A percentile compares a stretch with the other conserved stretches of the same genome.
Evolutionary conservation across 2,329 filamentous ascomycete genomes (phyloP).

Genomic region (Karstenula rhodostoma): DNA sequence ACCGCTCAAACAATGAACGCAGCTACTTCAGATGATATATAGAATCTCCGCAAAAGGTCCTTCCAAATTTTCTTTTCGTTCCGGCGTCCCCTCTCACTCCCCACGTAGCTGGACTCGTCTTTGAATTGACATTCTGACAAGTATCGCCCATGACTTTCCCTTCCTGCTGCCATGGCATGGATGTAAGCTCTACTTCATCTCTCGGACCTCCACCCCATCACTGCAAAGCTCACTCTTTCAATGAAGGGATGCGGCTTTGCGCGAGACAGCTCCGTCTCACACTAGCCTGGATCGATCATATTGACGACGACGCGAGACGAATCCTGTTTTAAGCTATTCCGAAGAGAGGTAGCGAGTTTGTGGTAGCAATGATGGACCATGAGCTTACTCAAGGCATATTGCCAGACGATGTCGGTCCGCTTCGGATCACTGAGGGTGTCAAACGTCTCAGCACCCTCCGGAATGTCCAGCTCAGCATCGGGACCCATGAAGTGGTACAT

Average conservation of each 20-base stretch:
- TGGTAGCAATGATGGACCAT: constrained; percentile 21
- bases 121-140: constrained; percentile 17
- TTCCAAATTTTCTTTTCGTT: constrained; percentile 19
- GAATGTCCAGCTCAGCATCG: constrained; percentile 14
- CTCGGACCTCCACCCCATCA: constrained; percentile 20
- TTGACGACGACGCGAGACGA: constrained; percentile 12
- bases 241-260: constrained; percentile 12
- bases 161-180: constrained; percentile 17
- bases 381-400: constrained; percentile 21
- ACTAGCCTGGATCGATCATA: constrained; percentile 19
- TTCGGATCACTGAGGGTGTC: constrained; percentile 13
- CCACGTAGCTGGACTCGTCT: constrained; percentile 15
- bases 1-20: not conserved
- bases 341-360: constrained; percentile 2
- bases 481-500: constrained; percentile 22
- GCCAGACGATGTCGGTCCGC: constrained; percentile 17
- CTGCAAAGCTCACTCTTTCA: constrained; percentile 12
- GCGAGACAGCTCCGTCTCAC: constrained; percentile 19
- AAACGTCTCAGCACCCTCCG: constrained; percentile 16
- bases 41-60: constrained; percentile 16
- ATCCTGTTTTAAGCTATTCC: not conserved
- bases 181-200: constrained; percentile 17
- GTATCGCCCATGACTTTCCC: constrained; percentile 19
- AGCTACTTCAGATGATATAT: constrained; percentile 8
- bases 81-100: constrained; percentile 12